These are phyloP conservation scores for Xylariomycetidae sp. DNA, from an alignment of 2,329 filamentous ascomycete genomes.

Conservation along the genomic window DNA sequence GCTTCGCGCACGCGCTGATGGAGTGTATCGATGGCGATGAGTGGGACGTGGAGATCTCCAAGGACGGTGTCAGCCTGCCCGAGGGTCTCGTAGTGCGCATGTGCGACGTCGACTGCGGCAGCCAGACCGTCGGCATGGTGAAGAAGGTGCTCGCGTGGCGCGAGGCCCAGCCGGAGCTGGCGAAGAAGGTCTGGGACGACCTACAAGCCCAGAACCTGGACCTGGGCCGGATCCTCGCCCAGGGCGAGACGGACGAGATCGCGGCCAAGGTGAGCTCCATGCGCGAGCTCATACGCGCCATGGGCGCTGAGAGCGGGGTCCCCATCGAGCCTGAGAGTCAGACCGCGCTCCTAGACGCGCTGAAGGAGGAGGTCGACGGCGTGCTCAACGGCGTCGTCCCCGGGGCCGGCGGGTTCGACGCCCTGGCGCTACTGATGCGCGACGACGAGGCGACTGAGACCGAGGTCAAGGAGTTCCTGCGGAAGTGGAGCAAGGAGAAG, in stretches of 20 bases:
- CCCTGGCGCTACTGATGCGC: constrained; percentile 72
- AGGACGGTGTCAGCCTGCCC: constrained; percentile 68
- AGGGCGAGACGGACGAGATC: constrained; percentile 39
- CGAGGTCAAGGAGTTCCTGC: constrained; percentile 58
- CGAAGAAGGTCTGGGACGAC: constrained; percentile 66
- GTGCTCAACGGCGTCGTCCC: constrained; percentile 91
- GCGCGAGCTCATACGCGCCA: constrained; percentile 64
- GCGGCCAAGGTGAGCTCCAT: constrained; percentile 43
- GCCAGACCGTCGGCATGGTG: constrained; percentile 92
- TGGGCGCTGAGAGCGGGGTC: constrained; percentile 70
- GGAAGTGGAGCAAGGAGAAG: constrained; percentile 57
- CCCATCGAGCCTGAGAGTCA: constrained; percentile 87
- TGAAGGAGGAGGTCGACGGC: constrained; percentile 62
- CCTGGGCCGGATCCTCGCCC: constrained; percentile 61
- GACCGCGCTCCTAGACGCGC: constrained; percentile 75
- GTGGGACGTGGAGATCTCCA: constrained; percentile 79
- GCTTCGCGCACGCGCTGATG: constrained; percentile 64
- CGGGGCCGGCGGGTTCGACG: constrained; percentile 91
- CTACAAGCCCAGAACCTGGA: constrained; percentile 71
- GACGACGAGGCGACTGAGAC: constrained; percentile 63
- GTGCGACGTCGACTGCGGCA: constrained; percentile 95
- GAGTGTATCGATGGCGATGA: constrained; percentile 58
- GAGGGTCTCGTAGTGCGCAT: constrained; percentile 74
- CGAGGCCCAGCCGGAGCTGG: constrained; percentile 56
- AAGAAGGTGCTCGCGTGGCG: constrained; percentile 86